A percentile compares a stretch with the other conserved stretches of the same genome.
Evolutionary conservation across 108 stramenopile genomes (phyloP).

Genomic region (Mayamaea pseudoterrestris): DNA sequence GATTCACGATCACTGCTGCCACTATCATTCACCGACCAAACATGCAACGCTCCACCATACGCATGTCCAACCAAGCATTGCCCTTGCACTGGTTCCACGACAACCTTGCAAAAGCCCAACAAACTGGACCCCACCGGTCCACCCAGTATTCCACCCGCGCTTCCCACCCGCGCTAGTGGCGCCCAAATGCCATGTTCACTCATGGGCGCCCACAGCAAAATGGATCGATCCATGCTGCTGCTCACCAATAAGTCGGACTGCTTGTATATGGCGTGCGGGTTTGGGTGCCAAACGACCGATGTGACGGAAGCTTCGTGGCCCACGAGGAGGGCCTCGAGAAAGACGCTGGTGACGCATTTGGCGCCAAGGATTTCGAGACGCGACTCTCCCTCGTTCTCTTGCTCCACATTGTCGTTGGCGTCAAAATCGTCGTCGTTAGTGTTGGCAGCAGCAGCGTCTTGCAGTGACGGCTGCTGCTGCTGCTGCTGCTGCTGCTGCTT

Average conservation of each 20-base stretch:
- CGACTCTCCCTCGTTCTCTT: constrained; percentile 62
- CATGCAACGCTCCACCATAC: constrained; percentile 74
- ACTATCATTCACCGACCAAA: constrained; percentile 22
- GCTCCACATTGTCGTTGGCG: constrained; percentile 29
- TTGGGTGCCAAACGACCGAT: constrained; percentile 48
- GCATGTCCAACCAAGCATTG: constrained; percentile 65
- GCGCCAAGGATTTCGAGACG: constrained; percentile 27
- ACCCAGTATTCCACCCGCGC: constrained; percentile 78
- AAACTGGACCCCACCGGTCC: constrained; percentile 66
- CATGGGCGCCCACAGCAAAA: constrained; percentile 61
- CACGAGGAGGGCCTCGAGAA: constrained; percentile 69
- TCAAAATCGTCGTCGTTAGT: constrained; percentile 23
- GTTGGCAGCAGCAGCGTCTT: constrained; percentile 7
- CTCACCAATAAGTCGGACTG: constrained; percentile 46
- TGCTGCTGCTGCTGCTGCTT: too few relatives aligned
- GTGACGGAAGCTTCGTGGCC: constrained; percentile 83
- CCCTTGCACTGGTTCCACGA: constrained; percentile 30
- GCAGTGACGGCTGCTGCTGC: too few relatives aligned
- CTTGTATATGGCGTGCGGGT: constrained; percentile 20
- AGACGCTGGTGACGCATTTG: constrained; percentile 23
- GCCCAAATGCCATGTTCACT: constrained; percentile 53
- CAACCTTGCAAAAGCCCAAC: constrained; percentile 53
- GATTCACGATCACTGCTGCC: neutral
- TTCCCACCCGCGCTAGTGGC: constrained; percentile 76
- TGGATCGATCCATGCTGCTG: constrained; percentile 77